Base-by-base conservation (phyloP, 2,329 filamentous ascomycete species). In the Beauveria medogensis region DNA sequence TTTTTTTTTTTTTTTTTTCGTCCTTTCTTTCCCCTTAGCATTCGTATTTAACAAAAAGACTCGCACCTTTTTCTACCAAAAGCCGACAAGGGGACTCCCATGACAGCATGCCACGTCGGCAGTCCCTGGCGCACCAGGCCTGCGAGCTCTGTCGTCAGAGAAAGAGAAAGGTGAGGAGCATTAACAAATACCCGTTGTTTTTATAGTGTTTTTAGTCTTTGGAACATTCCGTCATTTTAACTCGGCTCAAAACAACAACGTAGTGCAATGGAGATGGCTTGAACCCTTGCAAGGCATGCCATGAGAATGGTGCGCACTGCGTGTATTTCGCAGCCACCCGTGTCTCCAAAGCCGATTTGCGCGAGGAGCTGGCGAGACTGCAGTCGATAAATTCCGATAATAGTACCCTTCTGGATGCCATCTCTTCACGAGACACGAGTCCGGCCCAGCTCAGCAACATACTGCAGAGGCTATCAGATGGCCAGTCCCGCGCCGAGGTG, bases 81-180 rank as follows among this genome's bases (percentile, higher is more conserved):
- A 47, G n/a, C 43, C 41, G 28, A 37, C 26, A 3, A 47, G 50
- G 20, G 20, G 20, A 28, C 43, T 3, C 18, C n/a, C 12, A 24
- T 37, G 16, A 43, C 43, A 56, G 22, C 6, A 60, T 60, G 58
- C 50, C 58, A 12, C 51, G 51, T 16, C 43, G 50, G 28, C 58
- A 41, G 9, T 55, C 58, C 6, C 12, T 41, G 10, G 50, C 58
- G 3, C 48, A 48, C n/a, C 50, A 60, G 16, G 58, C 58, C 3
- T 60, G 58, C 43, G 58, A 60, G 43, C 58, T 60, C 10, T 60
- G 58, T 43, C 58, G 58, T 40, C 58, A 55, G 43, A 40, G 58
- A 22, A 60, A 60, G 43, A 22, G 55, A 58, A 58, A 58, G 55
- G 55, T 58, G 10, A 58, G 37, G 22, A 1, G 6, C 18, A 9